Evolutionary conservation across 169 alveolate genomes (phyloP), one percentile per base, ranked within the genome.

Genomic region (Fabrea salina): DNA sequence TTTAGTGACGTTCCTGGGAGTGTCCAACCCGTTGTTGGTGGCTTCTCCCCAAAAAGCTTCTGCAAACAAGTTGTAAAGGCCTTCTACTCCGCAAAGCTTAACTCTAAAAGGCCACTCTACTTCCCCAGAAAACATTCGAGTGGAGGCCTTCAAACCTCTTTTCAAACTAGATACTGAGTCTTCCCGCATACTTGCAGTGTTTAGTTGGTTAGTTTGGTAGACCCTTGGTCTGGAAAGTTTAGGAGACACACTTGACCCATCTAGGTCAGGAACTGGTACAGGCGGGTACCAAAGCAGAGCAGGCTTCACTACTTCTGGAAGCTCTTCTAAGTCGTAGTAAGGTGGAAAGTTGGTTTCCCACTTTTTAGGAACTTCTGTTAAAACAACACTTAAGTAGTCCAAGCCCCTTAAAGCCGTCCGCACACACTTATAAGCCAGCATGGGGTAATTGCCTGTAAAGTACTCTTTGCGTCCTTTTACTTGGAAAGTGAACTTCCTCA

Each of bases 51-150:
- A 25, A 39, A 39, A 40, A 8, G 71, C 79, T 58, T 83, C 79
- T 30, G 40, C 68, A 2, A 77, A 68, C 40, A 80, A 54, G 35
- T 77, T 53, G 7, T 76, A 77, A 2, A 83, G 27, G 35, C 71
- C 71, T 57, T 83, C 81, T 35, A 83, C 37, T 4, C 85, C 57
- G 35, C 85, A 77, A 2, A 83, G 47, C 39, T 70, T 76, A 11
- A 77, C 71, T 37, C 82, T 75, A 40, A 83, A 83, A 16, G 80
- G 80, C 68, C 85, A 77, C 47, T 83, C 88, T 33, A 84, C 76
- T 70, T 83, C 88, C 16, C 88, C 88, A 32, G 85, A 56, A 39
- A 74, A 76, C 1, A 71, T 56, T 7, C 75, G 71, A 58, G 78
- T 83, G 3, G 80, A 53, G 13, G 44, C 16, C 1, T 22, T 27